Conservation (phyloP, 805 yeast species). For the Starmerella davenportii region DNA sequence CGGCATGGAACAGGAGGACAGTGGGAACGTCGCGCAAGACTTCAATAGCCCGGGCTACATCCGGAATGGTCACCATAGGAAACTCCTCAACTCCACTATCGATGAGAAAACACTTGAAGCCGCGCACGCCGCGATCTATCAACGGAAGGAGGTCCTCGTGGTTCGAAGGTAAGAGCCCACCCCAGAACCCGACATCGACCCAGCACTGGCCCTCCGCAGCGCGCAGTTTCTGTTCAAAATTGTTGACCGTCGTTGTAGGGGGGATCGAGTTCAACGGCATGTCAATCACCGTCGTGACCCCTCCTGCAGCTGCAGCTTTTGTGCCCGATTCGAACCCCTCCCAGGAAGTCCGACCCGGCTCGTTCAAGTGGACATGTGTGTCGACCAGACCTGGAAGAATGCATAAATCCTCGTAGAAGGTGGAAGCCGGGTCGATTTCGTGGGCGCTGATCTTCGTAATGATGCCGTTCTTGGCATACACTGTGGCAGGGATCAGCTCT, state of each 20-base stretch:
- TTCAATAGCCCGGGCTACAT: slow-evolving; percentile 50
- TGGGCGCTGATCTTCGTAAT: slow-evolving; percentile 28
- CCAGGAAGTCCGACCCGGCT: slow-evolving; percentile 96
- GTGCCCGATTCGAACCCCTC: slow-evolving; percentile 95
- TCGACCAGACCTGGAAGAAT: slow-evolving; percentile 90
- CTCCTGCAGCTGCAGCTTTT: slow-evolving; percentile 85
- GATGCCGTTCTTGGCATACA: slow-evolving; percentile 31
- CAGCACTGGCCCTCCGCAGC: slow-evolving; percentile 73
- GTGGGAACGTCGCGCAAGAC: slow-evolving; percentile 45
- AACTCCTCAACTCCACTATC: slow-evolving; percentile 92
- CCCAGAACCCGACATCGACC: slow-evolving; percentile 95
- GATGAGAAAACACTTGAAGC: slow-evolving; percentile 82
- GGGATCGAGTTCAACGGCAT: slow-evolving; percentile 96
- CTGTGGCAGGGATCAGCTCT: slow-evolving; percentile 17
- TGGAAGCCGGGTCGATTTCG: slow-evolving; percentile 12
- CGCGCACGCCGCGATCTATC: slow-evolving; percentile 73
- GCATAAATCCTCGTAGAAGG: slow-evolving; percentile 44
- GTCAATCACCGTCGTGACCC: slow-evolving; percentile 87
- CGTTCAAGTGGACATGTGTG: slow-evolving; percentile 84
- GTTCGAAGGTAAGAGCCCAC: slow-evolving; percentile 76
- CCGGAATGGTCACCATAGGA: slow-evolving; percentile 51
- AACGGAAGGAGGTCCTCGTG: slow-evolving; percentile 52
- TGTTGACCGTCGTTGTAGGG: slow-evolving; percentile 74
- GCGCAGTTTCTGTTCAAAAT: slow-evolving; percentile 50
- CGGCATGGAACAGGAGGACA: slow-evolving; percentile 84